Evolutionary conservation across 345 rosid species (phyloP).

Genomic region (Draba incana): DNA sequence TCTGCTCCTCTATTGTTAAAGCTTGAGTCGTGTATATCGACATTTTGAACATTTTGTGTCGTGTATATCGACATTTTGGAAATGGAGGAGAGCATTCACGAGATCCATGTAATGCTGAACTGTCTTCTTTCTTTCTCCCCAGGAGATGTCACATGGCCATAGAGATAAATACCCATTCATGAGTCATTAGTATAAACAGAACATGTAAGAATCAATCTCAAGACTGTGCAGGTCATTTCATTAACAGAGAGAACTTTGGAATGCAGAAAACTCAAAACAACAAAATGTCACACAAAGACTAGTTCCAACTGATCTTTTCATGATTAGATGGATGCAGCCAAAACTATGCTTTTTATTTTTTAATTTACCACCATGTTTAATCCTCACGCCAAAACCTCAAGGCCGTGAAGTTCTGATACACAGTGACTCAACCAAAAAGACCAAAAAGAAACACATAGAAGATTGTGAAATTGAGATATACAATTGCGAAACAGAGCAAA

Average conservation of each 20-base stretch:
- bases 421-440: conserved; percentile 13
- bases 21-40: neutral
- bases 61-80: too few relatives aligned
- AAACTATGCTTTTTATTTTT: conserved; percentile 6
- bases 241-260: neutral
- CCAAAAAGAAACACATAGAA: conserved; percentile 2
- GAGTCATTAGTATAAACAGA: conserved; percentile 6
- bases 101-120: neutral
- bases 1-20: conserved; percentile 4
- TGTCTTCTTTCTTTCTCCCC: neutral
- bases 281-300: conserved; percentile 28
- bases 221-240: conserved; percentile 1
- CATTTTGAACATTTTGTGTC: too few relatives aligned
- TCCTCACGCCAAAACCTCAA: conserved; percentile 33
- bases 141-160: neutral
- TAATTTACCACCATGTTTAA: conserved; percentile 40
- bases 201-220: conserved; percentile 4
- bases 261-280: neutral
- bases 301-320: conserved; percentile 33
- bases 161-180: conserved; percentile 5
- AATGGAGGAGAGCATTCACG: neutral
- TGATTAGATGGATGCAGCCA: conserved; percentile 32
- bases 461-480: neutral
- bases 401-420: conserved; percentile 46
- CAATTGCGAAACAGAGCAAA: neutral